These are phyloP conservation scores for Colletotrichum sp. DNA, from an alignment of 2,329 filamentous ascomycete genomes.

Conservation along the genomic window DNA sequence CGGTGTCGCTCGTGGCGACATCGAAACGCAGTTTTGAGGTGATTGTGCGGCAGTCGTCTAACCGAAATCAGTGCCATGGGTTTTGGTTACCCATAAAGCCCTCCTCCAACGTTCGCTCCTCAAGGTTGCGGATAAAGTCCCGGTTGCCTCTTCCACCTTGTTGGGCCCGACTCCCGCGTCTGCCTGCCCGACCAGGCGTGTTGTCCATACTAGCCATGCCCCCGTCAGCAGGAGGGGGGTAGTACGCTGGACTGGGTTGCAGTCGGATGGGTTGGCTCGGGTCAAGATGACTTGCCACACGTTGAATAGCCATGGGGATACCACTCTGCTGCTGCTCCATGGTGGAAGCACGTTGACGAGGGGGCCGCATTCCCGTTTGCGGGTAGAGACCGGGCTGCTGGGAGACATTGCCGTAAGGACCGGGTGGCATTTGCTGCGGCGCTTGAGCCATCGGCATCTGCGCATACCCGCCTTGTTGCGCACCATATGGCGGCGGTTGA, in stretches of 20 bases:
- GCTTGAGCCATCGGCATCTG: constrained; percentile 75
- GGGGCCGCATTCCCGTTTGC: constrained; percentile 70
- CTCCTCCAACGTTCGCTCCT: constrained; percentile 93
- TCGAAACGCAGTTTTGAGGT: background rate
- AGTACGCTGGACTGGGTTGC: constrained; percentile 96
- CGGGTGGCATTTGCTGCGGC: constrained; percentile 68
- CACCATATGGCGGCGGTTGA: constrained; percentile 79
- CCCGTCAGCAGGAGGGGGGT: constrained; percentile 83
- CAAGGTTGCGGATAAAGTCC: constrained; percentile 93
- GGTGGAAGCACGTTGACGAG: constrained; percentile 89
- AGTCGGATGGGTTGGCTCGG: constrained; percentile 92
- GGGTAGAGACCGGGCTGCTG: constrained; percentile 65
- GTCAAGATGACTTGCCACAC: constrained; percentile 94
- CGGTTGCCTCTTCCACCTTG: constrained; percentile 68
- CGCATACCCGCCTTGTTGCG: constrained; percentile 73
- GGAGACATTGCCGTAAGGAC: constrained; percentile 63
- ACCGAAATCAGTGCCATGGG: constrained; percentile 67
- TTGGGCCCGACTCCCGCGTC: constrained; percentile 77
- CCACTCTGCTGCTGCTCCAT: constrained; percentile 96
- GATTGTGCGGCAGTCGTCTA: background rate
- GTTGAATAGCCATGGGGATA: constrained; percentile 89
- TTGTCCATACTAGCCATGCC: constrained; percentile 72
- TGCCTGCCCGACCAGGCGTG: constrained; percentile 62
- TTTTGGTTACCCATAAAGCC: constrained; percentile 76
- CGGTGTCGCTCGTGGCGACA: background rate